phyloP scores from a whole-genome alignment of 2,329 filamentous ascomycete genomes.

The Calonectria henricotiae region DNA sequence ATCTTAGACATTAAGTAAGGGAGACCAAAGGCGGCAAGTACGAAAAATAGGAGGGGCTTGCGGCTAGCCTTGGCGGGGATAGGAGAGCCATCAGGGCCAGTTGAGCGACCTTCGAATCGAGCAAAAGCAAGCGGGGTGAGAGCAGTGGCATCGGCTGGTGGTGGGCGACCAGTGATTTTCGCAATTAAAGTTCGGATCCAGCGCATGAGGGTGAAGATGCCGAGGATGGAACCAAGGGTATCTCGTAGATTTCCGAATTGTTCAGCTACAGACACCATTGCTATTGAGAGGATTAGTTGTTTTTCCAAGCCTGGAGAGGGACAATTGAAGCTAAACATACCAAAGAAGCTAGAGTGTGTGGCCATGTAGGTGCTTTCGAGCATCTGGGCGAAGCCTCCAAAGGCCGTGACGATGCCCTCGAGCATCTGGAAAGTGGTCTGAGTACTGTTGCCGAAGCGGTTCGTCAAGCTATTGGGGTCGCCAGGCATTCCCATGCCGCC shows the following conservation, averaged over 20 bases:
- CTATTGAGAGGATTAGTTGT: constrained; percentile 63
- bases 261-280: constrained; percentile 98
- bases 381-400: constrained; percentile 99
- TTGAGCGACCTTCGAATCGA: constrained; percentile 82
- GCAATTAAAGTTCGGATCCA: constrained; percentile 95
- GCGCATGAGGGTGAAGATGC: constrained; percentile 95
- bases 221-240: constrained; percentile 92
- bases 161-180: constrained; percentile 92
- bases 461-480: constrained; percentile 94
- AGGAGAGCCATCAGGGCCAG: constrained; percentile 75
- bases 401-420: constrained; percentile 95
- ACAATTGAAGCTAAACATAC: constrained; percentile 67
- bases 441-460: constrained; percentile 94
- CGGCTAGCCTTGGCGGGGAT: constrained; percentile 83
- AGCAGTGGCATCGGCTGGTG: constrained; percentile 87
- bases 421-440: constrained; percentile 98
- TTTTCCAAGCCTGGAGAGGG: not conserved
- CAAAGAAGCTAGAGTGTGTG: constrained; percentile 98
- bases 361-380: constrained; percentile 99
- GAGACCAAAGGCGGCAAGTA: constrained; percentile 93
- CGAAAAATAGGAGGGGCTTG: constrained; percentile 97
- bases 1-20: constrained; percentile 98
- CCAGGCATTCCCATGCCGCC: constrained; percentile 75
- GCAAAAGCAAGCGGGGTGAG: constrained; percentile 95
- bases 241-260: constrained; percentile 95